Percentiles rank a stretch among this genome's conserved stretches.
Evolutionary conservation across 306 rosid genomes (phyloP).

Genomic region (Psophocarpus tetragonolobus): DNA sequence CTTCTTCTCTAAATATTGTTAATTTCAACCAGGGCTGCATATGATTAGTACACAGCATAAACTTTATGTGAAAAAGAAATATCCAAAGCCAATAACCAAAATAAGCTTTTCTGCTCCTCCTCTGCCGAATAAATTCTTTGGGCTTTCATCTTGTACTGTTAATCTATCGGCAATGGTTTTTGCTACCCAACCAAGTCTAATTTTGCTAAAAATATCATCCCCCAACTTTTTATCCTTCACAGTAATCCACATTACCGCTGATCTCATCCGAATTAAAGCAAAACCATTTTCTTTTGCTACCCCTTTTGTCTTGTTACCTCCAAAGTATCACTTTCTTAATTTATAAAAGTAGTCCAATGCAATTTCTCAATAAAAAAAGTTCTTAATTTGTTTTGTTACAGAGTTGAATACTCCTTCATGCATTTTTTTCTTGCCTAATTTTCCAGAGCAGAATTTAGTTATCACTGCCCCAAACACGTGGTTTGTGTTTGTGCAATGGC

Average conservation of each 20-base stretch:
- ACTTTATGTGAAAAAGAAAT: conserved; percentile 11
- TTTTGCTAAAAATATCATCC: conserved; percentile 28
- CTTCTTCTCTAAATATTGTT: conserved; percentile 37
- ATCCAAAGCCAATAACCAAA: conserved; percentile 11
- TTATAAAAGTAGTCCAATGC: neutral
- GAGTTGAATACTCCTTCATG: neutral
- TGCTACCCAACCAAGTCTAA: conserved; percentile 16
- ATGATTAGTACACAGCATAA: conserved; percentile 25
- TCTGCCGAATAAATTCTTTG: conserved; percentile 6
- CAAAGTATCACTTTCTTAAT: neutral
- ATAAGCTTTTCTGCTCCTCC: conserved; percentile 12
- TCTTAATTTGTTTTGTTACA: neutral
- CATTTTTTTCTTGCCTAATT: neutral
- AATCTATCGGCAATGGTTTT: neutral
- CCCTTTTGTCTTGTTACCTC: neutral
- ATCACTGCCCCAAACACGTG: neutral
- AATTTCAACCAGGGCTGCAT: conserved; percentile 2
- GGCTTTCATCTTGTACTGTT: conserved; percentile 14
- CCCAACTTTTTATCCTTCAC: conserved; percentile 35
- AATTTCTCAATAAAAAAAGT: neutral
- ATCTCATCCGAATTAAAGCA: conserved; percentile 46
- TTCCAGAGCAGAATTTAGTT: neutral
- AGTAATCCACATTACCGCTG: conserved; percentile 27
- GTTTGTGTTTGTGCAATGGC: conserved; percentile 19
- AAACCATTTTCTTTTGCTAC: conserved; percentile 27